Evolutionary conservation across 164 flowering plant species (phyloP).

Genomic region (Sextonia rubra): DNA sequence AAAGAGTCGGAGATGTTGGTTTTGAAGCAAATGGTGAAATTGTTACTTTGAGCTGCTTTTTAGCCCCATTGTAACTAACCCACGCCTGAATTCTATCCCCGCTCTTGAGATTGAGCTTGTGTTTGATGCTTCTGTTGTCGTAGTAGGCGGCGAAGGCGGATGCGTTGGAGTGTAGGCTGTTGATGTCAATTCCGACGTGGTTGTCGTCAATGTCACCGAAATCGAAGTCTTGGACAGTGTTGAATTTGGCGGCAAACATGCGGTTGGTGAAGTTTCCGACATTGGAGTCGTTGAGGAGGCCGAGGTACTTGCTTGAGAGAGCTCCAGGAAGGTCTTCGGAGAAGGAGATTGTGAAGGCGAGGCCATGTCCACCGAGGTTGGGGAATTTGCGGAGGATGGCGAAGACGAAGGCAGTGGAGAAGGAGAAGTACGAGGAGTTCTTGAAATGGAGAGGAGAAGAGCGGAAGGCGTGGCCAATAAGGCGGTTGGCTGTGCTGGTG

Average conservation of each 20-base stretch:
- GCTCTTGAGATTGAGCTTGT: slow-evolving; percentile 33
- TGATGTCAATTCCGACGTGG: slow-evolving; percentile 68
- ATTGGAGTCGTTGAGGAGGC: slow-evolving; percentile 42
- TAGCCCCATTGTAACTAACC: slow-evolving; percentile 54
- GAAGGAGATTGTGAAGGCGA: slow-evolving; percentile 50
- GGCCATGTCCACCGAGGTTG: slow-evolving; percentile 52
- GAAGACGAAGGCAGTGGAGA: slow-evolving; percentile 51
- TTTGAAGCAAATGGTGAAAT: slow-evolving; percentile 33
- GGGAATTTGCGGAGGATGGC: slow-evolving; percentile 44
- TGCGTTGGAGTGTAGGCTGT: slow-evolving; percentile 42
- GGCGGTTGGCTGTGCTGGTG: slow-evolving; percentile 32
- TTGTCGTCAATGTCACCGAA: slow-evolving; percentile 56
- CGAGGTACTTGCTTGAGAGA: slow-evolving; percentile 52
- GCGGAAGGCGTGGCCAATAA: slow-evolving; percentile 44
- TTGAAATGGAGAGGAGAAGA: slow-evolving; percentile 34
- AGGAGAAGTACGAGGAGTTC: slow-evolving; percentile 19
- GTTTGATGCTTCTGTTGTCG: background rate
- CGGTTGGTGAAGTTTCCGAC: slow-evolving; percentile 38
- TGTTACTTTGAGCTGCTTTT: slow-evolving; percentile 32
- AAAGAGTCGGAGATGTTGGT: slow-evolving; percentile 29
- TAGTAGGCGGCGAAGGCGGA: slow-evolving; percentile 32
- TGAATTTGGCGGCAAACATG: slow-evolving; percentile 67
- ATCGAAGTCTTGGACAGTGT: slow-evolving; percentile 54
- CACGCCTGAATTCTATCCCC: slow-evolving; percentile 48
- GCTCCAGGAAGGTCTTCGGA: slow-evolving; percentile 23